These are phyloP conservation scores for Crucihimalaya himalaica DNA, from an alignment of 345 rosid species.

Conservation along the genomic window DNA sequence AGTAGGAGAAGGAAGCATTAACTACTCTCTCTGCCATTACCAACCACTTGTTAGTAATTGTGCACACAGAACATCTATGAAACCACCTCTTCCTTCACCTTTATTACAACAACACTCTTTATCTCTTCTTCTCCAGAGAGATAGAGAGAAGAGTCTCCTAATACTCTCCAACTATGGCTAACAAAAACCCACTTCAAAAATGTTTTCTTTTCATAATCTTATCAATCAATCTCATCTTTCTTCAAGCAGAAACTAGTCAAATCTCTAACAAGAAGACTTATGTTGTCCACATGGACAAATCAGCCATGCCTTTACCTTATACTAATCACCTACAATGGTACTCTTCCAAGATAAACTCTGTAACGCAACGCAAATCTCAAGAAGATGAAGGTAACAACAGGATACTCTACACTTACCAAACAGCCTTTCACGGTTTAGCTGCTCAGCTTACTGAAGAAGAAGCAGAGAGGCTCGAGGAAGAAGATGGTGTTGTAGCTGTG, in stretches of 20 bases:
- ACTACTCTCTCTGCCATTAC: conserved; percentile 33
- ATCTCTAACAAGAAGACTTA: conserved; percentile 56
- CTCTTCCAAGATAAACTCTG: conserved; percentile 62
- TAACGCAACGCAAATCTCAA: conserved; percentile 38
- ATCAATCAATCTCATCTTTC: conserved; percentile 38
- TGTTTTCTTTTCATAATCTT: conserved; percentile 50
- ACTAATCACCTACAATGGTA: conserved; percentile 72
- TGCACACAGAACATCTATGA: conserved; percentile 36
- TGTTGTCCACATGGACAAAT: conserved; percentile 83
- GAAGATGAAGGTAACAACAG: conserved; percentile 46
- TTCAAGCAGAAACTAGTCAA: conserved; percentile 29
- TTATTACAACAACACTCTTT: conserved; percentile 29
- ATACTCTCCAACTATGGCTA: conserved; percentile 42
- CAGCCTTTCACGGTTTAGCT: conserved; percentile 67
- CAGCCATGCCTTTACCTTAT: conserved; percentile 70
- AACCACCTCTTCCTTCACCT: conserved; percentile 31
- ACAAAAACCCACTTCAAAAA: conserved; percentile 36
- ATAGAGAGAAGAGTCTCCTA: conserved; percentile 8
- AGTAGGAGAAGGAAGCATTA: conserved; percentile 20
- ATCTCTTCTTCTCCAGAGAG: conserved; percentile 26
- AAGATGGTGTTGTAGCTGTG: conserved; percentile 56
- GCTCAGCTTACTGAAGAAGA: conserved; percentile 58
- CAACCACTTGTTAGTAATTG: conserved; percentile 40
- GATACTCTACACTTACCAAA: conserved; percentile 68
- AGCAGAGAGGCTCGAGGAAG: conserved; percentile 55